phyloP scores from a whole-genome alignment of 768 basidiomycete species.

The Lactifluus volemus region DNA sequence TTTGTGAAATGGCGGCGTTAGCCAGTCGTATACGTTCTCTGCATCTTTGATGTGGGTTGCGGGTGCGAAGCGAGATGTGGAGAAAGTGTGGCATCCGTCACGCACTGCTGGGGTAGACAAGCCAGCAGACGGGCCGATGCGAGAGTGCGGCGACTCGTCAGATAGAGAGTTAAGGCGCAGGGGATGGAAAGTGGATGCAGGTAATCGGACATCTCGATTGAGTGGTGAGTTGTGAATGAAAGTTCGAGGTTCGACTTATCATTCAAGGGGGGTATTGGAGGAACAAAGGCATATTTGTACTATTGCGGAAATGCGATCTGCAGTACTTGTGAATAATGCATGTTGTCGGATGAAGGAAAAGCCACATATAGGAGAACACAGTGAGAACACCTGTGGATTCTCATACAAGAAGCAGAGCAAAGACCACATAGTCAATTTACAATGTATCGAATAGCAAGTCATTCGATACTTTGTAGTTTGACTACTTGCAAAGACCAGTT shows the following conservation, averaged over 20 bases:
- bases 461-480: too few species aligned
- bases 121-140: neutral
- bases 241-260: neutral
- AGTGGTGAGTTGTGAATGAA: too few species aligned
- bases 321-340: neutral
- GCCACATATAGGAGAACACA: neutral
- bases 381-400: too few species aligned
- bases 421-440: too few species aligned
- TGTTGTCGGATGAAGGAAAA: neutral
- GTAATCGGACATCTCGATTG: conserved; percentile 3
- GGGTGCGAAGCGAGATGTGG: neutral
- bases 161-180: neutral
- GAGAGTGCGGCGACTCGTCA: conserved; percentile 1
- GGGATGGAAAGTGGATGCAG: conserved; percentile 2
- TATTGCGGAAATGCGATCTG: neutral
- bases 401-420: too few species aligned
- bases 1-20: neutral
- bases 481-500: too few species aligned
- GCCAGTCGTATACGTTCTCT: conserved; percentile 6
- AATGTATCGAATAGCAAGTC: too few species aligned
- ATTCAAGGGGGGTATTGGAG: neutral
- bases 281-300: conserved; percentile 2
- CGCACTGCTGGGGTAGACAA: neutral
- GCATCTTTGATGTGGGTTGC: conserved; percentile 9
- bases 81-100: neutral